These are phyloP conservation scores for Ceratocystis cacaofunesta DNA, from an alignment of 2,329 filamentous ascomycete genomes.

Conservation along the genomic window DNA sequence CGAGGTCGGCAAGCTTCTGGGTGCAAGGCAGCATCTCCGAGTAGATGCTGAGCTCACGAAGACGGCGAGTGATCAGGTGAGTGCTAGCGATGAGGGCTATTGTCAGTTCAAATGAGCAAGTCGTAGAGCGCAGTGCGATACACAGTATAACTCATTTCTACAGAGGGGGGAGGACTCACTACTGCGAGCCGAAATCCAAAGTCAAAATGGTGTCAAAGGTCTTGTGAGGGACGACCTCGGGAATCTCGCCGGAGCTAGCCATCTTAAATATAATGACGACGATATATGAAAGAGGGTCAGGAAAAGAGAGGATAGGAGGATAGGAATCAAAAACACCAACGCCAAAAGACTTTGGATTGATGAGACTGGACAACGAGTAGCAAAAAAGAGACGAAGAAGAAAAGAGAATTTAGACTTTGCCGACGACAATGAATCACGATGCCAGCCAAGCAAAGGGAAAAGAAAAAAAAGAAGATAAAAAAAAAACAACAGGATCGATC, in stretches of 20 bases:
- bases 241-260: conserved; percentile 8
- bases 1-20: conserved; percentile 60
- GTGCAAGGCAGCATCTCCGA: conserved; percentile 81
- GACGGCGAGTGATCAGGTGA: conserved; percentile 59
- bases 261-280: conserved; percentile 3
- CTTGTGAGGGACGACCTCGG: conserved; percentile 23
- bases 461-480: conserved; percentile 2
- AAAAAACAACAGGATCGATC: neutral
- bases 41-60: conserved; percentile 69
- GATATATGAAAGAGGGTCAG: neutral
- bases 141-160: neutral
- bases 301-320: neutral
- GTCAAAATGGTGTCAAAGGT: conserved; percentile 47
- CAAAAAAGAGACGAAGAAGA: neutral
- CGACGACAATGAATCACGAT: conserved; percentile 10
- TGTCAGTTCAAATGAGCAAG: neutral
- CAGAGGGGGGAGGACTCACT: conserved; percentile 1
- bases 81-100: conserved; percentile 39
- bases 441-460: conserved; percentile 6
- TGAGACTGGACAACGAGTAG: neutral
- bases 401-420: neutral
- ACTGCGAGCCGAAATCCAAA: conserved; percentile 47
- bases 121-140: neutral
- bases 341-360: neutral
- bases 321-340: neutral